Evolutionary conservation across 176 grass and related monocot species (phyloP), one percentile per base, ranked within the genome.

Genomic region (Oryza coarctata): DNA sequence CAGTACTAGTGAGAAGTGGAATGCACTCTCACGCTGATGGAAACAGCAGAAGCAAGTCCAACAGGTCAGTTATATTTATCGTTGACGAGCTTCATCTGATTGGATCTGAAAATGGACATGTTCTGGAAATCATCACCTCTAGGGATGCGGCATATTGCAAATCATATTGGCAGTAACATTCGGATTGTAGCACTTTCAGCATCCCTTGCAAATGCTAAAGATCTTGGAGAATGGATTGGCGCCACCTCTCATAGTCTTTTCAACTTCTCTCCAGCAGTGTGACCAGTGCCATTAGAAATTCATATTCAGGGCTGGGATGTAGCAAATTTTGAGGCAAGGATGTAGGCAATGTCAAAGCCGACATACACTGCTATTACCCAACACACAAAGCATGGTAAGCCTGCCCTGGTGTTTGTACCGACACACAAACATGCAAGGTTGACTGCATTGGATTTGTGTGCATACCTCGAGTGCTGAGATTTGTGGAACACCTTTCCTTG

Each of bases 1-100:
- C 35, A 92, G 95, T 81, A 98, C 95, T 83, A 92, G 92, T 82
- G 95, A 97, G 33, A 97, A 97, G 82, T 97, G 95, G 95, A 92
- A 98, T 86, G 90, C 90, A 49, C 86, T 97, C 55, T 97, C 90
- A 67, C 92, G 95, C 32, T 77, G 95, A 40, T 98, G 95, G 95
- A 98, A 98, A 76, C 95, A 98, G 65, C 86, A 90, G 22, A 97
- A 98, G 30, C 92, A 90, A 25, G 68, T 98, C 39, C 95, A 98
- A 64, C 90, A 94, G 75, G 92, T 98, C 76, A 92, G 84, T 73
- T 85, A n/a, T 98, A 70, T 98, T 98, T 87, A 93, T 98, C 65
- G 90, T 98, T 74, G 95, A 98, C 38, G 95, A 94, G 85, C 88
- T 98, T 79, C 95, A 98, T 83, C 83, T 94, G 47, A 94, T 98